These are phyloP conservation scores for Pezicula radicicola DNA, from an alignment of 2,329 filamentous ascomycete species.

Conservation along the genomic window DNA sequence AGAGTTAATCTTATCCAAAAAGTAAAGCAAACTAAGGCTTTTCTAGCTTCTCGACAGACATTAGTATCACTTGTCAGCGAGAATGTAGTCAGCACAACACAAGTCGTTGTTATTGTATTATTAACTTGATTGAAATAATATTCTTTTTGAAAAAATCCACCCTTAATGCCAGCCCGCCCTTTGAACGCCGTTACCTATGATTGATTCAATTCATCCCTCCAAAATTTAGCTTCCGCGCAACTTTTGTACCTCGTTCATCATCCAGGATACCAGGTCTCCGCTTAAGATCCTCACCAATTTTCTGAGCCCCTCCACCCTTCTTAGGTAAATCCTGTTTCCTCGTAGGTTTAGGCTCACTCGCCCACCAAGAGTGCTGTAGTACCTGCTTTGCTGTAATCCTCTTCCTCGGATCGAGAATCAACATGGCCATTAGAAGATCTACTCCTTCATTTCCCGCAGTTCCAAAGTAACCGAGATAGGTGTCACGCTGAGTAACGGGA, in stretches of 20 bases:
- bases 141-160: no score
- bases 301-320: conserved; percentile 70
- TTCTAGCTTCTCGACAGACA: no score
- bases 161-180: no score
- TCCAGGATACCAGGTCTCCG: conserved; percentile 71
- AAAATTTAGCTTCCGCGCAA: conserved; percentile 31
- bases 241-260: conserved; percentile 64
- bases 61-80: no score
- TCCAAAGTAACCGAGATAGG: conserved; percentile 75
- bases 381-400: conserved; percentile 75
- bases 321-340: conserved; percentile 76
- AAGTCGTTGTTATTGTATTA: no score
- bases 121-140: no score
- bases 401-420: conserved; percentile 82
- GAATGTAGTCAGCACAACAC: no score
- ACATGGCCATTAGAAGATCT: conserved; percentile 82
- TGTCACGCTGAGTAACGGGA: conserved; percentile 62
- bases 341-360: conserved; percentile 77
- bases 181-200: no score
- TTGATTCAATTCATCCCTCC: conserved; percentile 14
- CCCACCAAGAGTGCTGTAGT: conserved; percentile 85
- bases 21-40: no score
- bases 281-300: conserved; percentile 80
- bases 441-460: conserved; percentile 80
- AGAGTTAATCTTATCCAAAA: no score